These are phyloP conservation scores for Dysphania ambrosioides DNA, from an alignment of 148 eudicot genomes.

Conservation along the genomic window DNA sequence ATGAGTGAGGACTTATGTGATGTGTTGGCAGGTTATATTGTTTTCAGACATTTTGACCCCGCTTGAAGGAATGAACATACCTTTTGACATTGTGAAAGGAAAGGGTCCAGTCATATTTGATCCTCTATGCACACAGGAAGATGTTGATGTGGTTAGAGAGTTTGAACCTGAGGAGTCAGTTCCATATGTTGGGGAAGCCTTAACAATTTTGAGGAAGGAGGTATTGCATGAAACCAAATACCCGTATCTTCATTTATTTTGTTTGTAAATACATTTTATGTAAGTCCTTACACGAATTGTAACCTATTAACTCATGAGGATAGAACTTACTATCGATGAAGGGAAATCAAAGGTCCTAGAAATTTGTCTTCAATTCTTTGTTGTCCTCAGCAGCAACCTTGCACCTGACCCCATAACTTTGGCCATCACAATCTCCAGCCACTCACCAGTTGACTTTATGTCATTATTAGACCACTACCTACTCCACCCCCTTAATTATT, in stretches of 20 bases:
- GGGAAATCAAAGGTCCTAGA: too few species aligned
- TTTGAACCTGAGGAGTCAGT: slow-evolving; percentile 84
- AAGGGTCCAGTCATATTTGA: slow-evolving; percentile 90
- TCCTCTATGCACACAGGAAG: slow-evolving; percentile 54
- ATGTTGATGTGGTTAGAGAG: slow-evolving; percentile 80
- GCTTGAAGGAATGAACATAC: slow-evolving; percentile 92
- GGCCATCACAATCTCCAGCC: too few species aligned
- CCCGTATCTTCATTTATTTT: neutral
- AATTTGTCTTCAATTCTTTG: neutral
- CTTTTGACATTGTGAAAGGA: slow-evolving; percentile 98
- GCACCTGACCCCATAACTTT: too few species aligned
- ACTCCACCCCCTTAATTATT: too few species aligned
- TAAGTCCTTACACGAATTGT: neutral
- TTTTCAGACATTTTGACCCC: slow-evolving; percentile 99
- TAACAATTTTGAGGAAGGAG: slow-evolving; percentile 85
- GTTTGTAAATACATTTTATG: neutral
- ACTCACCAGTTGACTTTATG: too few species aligned
- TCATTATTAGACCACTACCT: too few species aligned
- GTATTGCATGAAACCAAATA: slow-evolving; percentile 25
- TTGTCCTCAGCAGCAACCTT: too few species aligned
- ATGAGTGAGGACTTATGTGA: neutral
- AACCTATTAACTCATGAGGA: neutral
- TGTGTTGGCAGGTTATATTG: slow-evolving; percentile 69
- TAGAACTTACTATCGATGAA: neutral
- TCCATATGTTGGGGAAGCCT: slow-evolving; percentile 97